Evolutionary conservation across 2,329 filamentous ascomycete species (phyloP).

Genomic region (Chaetomium sp.): DNA sequence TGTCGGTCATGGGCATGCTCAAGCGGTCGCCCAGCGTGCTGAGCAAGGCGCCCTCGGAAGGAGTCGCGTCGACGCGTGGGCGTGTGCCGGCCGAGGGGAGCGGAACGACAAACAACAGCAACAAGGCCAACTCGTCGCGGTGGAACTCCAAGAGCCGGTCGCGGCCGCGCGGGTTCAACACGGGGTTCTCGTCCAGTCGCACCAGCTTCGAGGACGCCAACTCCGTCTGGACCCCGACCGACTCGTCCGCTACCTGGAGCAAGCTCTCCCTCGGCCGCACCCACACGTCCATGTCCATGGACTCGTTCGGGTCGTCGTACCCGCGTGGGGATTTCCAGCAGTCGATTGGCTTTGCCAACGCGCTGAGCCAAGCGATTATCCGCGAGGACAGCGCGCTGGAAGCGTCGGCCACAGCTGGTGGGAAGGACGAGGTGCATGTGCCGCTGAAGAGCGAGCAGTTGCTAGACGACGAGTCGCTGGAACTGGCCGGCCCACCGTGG

Average conservation of each 20-base stretch:
- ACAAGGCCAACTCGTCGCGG: constrained; percentile 50
- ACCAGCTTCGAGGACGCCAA: constrained; percentile 90
- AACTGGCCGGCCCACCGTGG: constrained; percentile 92
- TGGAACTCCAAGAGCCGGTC: constrained; percentile 87
- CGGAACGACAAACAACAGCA: no score
- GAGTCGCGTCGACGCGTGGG: constrained; percentile 62
- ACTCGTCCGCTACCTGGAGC: constrained; percentile 91
- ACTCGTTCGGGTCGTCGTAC: constrained; percentile 75
- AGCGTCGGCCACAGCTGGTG: constrained; percentile 23
- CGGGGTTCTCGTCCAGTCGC: constrained; percentile 79
- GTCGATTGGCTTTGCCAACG: constrained; percentile 95
- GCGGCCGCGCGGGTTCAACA: constrained; percentile 66
- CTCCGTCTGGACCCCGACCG: constrained; percentile 80
- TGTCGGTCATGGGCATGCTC: constrained; percentile 71
- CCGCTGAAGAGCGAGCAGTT: constrained; percentile 49
- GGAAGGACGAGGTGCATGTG: constrained; percentile 46
- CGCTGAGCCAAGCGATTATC: constrained; percentile 92
- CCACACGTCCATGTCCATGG: constrained; percentile 84
- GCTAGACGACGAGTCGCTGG: constrained; percentile 86
- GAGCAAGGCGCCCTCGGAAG: constrained; percentile 88
- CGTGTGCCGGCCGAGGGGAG: constrained; percentile 52
- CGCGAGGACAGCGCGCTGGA: constrained; percentile 64
- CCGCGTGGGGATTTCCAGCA: constrained; percentile 82
- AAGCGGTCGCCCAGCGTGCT: constrained; percentile 84
- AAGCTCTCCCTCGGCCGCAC: constrained; percentile 88